phyloP scores from a whole-genome alignment of 257 asterid species.

The Petunia secreta region DNA sequence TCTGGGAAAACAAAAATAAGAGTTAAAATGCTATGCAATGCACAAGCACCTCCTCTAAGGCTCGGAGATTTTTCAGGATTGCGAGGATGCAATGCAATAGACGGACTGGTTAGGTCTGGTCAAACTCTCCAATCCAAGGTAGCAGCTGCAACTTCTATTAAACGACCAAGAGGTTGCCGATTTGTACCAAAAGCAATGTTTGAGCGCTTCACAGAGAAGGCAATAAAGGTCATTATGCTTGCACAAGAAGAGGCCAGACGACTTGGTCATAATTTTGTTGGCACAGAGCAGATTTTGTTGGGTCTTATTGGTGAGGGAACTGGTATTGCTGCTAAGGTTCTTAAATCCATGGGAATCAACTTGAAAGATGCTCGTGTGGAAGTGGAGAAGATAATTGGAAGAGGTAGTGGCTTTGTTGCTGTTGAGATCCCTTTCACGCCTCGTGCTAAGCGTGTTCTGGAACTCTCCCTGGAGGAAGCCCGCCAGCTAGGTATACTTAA shows the following conservation, averaged over 20 bases:
- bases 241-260: conserved; percentile 99
- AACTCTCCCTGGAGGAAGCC: conserved; percentile 97
- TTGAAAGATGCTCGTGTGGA: conserved; percentile 98
- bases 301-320: conserved; percentile 99
- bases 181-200: conserved; percentile 84
- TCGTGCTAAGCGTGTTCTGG: conserved; percentile 95
- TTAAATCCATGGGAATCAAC: conserved; percentile 94
- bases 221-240: conserved; percentile 96
- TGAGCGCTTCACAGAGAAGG: conserved; percentile 97
- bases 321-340: conserved; percentile 98
- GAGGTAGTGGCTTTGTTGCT: conserved; percentile 98
- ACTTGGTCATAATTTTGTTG: conserved; percentile 95
- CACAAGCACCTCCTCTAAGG: conserved; percentile 43
- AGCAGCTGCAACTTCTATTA: conserved; percentile 48
- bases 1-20: conserved; percentile 51
- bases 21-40: conserved; percentile 56
- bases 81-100: conserved; percentile 75
- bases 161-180: conserved; percentile 53
- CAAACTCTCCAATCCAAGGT: conserved; percentile 72
- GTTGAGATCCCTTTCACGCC: conserved; percentile 99
- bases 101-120: conserved; percentile 47
- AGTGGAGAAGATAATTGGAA: conserved; percentile 96
- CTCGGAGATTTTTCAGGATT: conserved; percentile 67
- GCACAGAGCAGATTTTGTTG: conserved; percentile 91
- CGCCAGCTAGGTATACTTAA: conserved; percentile 84